Conservation (phyloP, 78 protist species). For the Dictyostelium discoideum region DNA sequence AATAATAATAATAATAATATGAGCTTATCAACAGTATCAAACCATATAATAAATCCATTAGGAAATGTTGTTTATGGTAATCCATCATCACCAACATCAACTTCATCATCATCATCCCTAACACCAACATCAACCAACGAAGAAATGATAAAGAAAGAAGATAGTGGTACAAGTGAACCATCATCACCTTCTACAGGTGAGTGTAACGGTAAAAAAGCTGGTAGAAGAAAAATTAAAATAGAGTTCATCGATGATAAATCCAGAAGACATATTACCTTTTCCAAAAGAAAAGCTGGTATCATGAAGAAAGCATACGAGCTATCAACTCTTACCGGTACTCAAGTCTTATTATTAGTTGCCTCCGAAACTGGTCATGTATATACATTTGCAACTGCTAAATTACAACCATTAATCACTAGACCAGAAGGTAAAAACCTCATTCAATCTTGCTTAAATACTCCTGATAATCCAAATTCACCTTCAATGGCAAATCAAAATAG, state of each 20-base stretch:
- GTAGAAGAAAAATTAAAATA: conserved; percentile 94
- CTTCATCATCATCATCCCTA: conserved; percentile 21
- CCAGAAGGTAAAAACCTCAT: conserved; percentile 83
- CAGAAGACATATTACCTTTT: conserved; percentile 95
- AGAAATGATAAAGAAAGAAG: conserved; percentile 50
- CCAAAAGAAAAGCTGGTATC: conserved; percentile 92
- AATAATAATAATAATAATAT: not conserved
- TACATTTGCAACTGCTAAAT: conserved; percentile 96
- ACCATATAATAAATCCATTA: not conserved
- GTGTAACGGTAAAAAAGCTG: conserved; percentile 80
- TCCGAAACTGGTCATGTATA: conserved; percentile 97
- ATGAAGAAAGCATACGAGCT: conserved; percentile 95
- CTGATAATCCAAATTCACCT: conserved; percentile 47
- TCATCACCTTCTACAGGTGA: conserved; percentile 27
- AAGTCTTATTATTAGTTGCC: conserved; percentile 94
- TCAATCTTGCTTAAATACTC: conserved; percentile 76
- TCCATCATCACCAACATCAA: conserved; percentile 61
- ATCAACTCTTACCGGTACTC: conserved; percentile 94
- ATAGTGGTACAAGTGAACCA: conserved; percentile 18
- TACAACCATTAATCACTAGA: conserved; percentile 93
- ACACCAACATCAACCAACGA: conserved; percentile 13
- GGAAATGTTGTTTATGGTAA: not conserved
- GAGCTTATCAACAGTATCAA: not conserved
- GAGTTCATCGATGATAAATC: conserved; percentile 93
- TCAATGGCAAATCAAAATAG: not conserved